These are phyloP conservation scores for Boletellus deceptivus DNA, from an alignment of 1,284 basidiomycete species.

Conservation along the genomic window DNA sequence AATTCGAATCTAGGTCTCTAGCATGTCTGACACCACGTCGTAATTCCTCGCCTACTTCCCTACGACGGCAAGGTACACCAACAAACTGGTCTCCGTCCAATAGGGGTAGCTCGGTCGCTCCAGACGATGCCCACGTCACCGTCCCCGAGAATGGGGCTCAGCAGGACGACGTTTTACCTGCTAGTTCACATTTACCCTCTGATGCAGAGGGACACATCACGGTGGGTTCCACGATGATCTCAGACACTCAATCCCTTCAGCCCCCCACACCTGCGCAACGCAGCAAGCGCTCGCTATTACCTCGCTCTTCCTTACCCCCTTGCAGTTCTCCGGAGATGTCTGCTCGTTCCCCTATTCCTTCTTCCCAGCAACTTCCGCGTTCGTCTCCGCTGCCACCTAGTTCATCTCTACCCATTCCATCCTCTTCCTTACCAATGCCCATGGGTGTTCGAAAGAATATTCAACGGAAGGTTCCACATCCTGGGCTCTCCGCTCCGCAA, in stretches of 20 bases:
- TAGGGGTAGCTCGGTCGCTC: conserved; percentile 17
- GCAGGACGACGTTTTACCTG: neutral
- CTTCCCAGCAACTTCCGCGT: conserved; percentile 2
- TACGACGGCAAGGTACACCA: conserved; percentile 22
- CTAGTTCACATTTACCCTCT: conserved; percentile 1
- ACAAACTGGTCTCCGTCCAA: conserved; percentile 30
- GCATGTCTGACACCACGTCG: neutral
- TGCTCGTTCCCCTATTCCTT: neutral
- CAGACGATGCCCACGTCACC: neutral
- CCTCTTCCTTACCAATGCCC: conserved; percentile 8
- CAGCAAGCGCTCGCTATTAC: conserved; percentile 7
- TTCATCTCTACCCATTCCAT: conserved; percentile 10
- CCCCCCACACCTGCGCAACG: conserved; percentile 35
- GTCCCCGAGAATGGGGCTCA: neutral
- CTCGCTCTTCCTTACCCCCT: conserved; percentile 3
- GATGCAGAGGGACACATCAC: neutral
- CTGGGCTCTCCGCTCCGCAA: conserved; percentile 10
- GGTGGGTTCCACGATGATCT: neutral
- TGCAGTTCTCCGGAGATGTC: conserved; percentile 11
- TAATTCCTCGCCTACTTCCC: conserved; percentile 7
- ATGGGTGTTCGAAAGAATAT: conserved; percentile 18
- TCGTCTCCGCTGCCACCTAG: conserved; percentile 18
- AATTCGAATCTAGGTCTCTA: neutral
- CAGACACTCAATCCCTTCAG: conserved; percentile 20
- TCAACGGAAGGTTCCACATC: conserved; percentile 30